phyloP scores from a whole-genome alignment of 441 rosid species.

The Pelargonium fulgidum region DNA sequence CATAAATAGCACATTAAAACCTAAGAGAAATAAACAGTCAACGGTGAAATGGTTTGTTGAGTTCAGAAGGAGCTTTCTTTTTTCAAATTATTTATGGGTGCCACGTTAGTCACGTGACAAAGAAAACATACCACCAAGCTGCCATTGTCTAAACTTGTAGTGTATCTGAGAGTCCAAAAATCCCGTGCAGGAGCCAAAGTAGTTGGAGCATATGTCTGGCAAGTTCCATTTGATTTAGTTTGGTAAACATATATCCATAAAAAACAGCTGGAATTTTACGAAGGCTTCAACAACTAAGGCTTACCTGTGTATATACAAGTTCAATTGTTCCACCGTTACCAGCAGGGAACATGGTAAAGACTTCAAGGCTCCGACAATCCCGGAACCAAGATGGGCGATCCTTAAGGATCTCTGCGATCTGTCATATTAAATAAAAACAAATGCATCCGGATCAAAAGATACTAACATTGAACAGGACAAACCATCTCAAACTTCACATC shows the following conservation, averaged over 20 bases:
- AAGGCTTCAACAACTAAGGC: not conserved
- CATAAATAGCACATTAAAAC: too few relatives aligned
- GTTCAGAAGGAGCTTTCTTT: too few relatives aligned
- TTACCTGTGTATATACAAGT: slow-evolving; percentile 88
- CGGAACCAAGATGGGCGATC: slow-evolving; percentile 98
- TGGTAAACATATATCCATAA: not conserved
- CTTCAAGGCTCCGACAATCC: slow-evolving; percentile 97
- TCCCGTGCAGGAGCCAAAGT: slow-evolving; percentile 97
- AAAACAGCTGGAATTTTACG: slow-evolving; percentile 4
- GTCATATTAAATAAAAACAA: slow-evolving; percentile 17
- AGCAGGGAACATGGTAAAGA: slow-evolving; percentile 89
- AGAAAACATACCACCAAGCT: slow-evolving; percentile 86
- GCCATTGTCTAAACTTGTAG: slow-evolving; percentile 84
- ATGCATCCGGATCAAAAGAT: not conserved
- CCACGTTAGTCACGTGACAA: too few relatives aligned
- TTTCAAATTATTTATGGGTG: too few relatives aligned
- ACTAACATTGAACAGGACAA: not conserved
- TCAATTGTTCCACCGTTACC: slow-evolving; percentile 94
- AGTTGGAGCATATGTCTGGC: slow-evolving; percentile 91
- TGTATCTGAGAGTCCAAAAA: slow-evolving; percentile 96
- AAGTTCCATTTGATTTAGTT: slow-evolving; percentile 6
- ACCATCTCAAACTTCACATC: not conserved
- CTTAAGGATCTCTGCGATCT: slow-evolving; percentile 97
- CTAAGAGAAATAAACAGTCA: too few relatives aligned
- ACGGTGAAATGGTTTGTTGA: too few relatives aligned